Conservation (phyloP, 139 green algal species). For the Penium margaritaceum region DNA sequence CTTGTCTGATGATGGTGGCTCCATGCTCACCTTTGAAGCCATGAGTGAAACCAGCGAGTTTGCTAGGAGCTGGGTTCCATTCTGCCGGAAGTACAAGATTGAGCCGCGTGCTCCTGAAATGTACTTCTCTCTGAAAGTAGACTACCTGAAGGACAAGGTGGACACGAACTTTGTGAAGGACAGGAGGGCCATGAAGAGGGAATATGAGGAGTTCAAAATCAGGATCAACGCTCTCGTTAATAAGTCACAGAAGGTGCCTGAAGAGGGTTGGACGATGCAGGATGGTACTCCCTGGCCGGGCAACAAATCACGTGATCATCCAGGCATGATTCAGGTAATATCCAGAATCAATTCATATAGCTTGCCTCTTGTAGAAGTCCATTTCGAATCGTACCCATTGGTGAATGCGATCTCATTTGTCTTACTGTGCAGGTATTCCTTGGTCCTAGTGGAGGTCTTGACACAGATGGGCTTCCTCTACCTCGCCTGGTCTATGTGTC, state of each 20-base stretch:
- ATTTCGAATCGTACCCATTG: no score
- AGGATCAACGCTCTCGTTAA: conserved; percentile 31
- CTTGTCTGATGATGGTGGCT: conserved; percentile 23
- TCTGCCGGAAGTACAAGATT: conserved; percentile 27
- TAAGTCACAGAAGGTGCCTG: conserved; percentile 20
- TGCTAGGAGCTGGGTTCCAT: conserved; percentile 34
- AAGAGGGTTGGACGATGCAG: conserved; percentile 27
- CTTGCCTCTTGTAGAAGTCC: no score
- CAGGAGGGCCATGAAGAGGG: conserved; percentile 24
- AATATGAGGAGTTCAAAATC: conserved; percentile 41
- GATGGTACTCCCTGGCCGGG: conserved; percentile 33
- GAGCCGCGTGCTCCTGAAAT: conserved; percentile 36
- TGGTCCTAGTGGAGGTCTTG: conserved; percentile 4
- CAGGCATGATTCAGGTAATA: conserved; percentile 36
- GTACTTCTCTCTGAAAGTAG: conserved; percentile 37
- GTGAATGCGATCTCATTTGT: no score
- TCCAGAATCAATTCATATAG: no score
- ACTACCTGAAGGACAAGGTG: conserved; percentile 34
- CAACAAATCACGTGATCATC: conserved; percentile 26
- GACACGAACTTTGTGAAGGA: conserved; percentile 25
- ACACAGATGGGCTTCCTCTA: conserved; percentile 8
- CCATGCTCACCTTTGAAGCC: conserved; percentile 33
- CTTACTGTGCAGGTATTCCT: conserved; percentile 24
- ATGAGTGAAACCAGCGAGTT: conserved; percentile 29
- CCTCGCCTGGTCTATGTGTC: conserved; percentile 32